Conservation (phyloP, 2,329 filamentous ascomycete genomes). For the Paraphaeosphaeria sporulosa region DNA sequence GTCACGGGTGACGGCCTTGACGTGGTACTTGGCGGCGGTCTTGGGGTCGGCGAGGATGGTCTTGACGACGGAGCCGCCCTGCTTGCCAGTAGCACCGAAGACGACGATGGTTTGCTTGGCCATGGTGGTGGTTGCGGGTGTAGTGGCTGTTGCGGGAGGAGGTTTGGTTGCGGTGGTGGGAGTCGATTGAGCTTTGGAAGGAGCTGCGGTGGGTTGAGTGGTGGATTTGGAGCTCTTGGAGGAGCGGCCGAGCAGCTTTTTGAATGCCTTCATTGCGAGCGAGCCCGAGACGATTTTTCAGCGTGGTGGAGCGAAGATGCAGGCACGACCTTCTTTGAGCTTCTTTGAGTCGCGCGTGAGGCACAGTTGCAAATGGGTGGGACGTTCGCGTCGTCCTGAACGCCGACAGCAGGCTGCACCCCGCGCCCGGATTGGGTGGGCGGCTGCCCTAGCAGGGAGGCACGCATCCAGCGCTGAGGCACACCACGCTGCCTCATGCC, state of each 20-base stretch:
- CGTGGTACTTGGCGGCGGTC: slow-evolving; percentile 54
- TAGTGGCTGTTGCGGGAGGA: background rate
- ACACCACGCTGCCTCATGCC: background rate
- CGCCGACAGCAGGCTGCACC: background rate
- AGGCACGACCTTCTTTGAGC: slow-evolving; percentile 8
- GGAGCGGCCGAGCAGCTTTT: slow-evolving; percentile 11
- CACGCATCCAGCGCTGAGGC: background rate
- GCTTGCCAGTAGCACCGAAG: slow-evolving; percentile 54
- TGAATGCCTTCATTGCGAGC: slow-evolving; percentile 6
- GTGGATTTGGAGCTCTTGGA: slow-evolving; percentile 8
- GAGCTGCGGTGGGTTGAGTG: slow-evolving; percentile 8
- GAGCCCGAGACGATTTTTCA: slow-evolving; percentile 11
- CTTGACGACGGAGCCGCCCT: slow-evolving; percentile 50
- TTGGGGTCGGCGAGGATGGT: slow-evolving; percentile 49
- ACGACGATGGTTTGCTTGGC: slow-evolving; percentile 33
- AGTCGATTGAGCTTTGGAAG: slow-evolving; percentile 2
- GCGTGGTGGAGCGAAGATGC: slow-evolving; percentile 11
- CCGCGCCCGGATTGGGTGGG: slow-evolving; percentile 3
- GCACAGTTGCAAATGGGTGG: slow-evolving; percentile 6
- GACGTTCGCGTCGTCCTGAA: background rate
- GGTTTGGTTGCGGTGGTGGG: background rate
- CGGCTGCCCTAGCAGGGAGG: background rate
- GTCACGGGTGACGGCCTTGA: slow-evolving; percentile 61
- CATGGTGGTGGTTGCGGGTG: slow-evolving; percentile 8
- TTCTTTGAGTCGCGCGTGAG: background rate